Evolutionary conservation across 129 eudicot genomes (phyloP).

Genomic region (Escallonia herrerae): DNA sequence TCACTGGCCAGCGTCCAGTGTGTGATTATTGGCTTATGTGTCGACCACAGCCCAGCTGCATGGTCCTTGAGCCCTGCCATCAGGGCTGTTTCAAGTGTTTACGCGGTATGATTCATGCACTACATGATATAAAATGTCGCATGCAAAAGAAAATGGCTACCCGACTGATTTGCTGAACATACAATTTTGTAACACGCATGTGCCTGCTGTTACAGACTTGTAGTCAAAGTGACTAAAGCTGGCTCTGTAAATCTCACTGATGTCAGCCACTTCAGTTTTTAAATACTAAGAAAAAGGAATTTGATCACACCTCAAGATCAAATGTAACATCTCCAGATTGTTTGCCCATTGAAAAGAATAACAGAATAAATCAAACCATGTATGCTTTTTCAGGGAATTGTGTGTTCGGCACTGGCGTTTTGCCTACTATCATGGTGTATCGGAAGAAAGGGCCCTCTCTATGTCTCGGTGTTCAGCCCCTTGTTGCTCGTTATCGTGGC

Average conservation of each 20-base stretch:
- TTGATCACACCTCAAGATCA: no score
- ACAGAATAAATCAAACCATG: not conserved
- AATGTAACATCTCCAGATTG: no score
- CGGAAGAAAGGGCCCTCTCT: constrained; percentile 75
- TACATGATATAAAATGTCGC: not conserved
- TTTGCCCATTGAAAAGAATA: no score
- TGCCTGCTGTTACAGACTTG: no score
- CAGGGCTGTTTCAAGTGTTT: constrained; percentile 45
- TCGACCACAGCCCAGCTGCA: constrained; percentile 35
- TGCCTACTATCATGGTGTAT: constrained; percentile 82
- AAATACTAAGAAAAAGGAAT: no score
- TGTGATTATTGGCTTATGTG: constrained; percentile 23
- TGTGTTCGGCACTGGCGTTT: constrained; percentile 45
- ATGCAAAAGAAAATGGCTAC: no score
- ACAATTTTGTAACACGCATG: no score
- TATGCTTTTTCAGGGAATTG: constrained; percentile 45
- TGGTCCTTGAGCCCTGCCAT: constrained; percentile 60
- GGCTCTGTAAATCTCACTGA: no score
- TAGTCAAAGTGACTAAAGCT: no score
- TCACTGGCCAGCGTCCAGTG: constrained; percentile 53
- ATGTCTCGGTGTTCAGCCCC: constrained; percentile 82
- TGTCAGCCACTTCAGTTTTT: no score
- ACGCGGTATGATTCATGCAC: constrained; percentile 39
- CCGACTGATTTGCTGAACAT: no score
- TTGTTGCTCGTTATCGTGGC: constrained; percentile 65